A percentile compares a stretch with the other conserved stretches of the same genome.
These are phyloP conservation scores for Cunninghamia lanceolata DNA, from an alignment of 75 land plant genomes.

Conservation along the genomic window DNA sequence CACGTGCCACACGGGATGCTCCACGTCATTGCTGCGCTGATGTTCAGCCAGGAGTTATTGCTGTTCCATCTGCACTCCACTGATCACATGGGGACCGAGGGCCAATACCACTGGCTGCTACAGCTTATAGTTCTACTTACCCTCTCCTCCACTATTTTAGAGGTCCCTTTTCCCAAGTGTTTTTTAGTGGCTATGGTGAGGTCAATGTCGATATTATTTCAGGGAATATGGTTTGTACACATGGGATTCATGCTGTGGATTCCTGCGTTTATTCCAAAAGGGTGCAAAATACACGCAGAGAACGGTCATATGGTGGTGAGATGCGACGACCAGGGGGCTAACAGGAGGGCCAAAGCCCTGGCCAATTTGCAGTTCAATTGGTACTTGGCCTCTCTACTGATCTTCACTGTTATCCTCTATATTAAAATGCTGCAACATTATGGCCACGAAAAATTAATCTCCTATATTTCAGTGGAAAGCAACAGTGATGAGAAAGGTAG, in stretches of 20 bases:
- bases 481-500: too few relatives aligned
- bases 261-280: slow-evolving; percentile 55
- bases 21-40: too few relatives aligned
- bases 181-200: slow-evolving; percentile 55
- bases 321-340: slow-evolving; percentile 29
- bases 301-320: slow-evolving; percentile 52
- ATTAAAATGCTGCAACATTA: neutral
- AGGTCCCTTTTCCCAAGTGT: slow-evolving; percentile 33
- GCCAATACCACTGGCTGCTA: slow-evolving; percentile 82
- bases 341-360: slow-evolving; percentile 56
- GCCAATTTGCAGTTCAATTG: slow-evolving; percentile 71
- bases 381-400: slow-evolving; percentile 33
- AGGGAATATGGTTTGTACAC: slow-evolving; percentile 71
- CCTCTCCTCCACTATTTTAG: slow-evolving; percentile 50
- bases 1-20: too few relatives aligned
- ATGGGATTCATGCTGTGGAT: slow-evolving; percentile 83
- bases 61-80: slow-evolving; percentile 88
- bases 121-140: slow-evolving; percentile 52
- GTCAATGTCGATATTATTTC: slow-evolving; percentile 58
- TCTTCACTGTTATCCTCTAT: slow-evolving; percentile 21
- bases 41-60: slow-evolving; percentile 41
- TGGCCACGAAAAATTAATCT: neutral
- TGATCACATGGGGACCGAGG: slow-evolving; percentile 81
- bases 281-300: slow-evolving; percentile 43
- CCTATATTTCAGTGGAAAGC: neutral